Conservation (phyloP, 805 yeast genomes). For the Teunomyces cretensis region DNA sequence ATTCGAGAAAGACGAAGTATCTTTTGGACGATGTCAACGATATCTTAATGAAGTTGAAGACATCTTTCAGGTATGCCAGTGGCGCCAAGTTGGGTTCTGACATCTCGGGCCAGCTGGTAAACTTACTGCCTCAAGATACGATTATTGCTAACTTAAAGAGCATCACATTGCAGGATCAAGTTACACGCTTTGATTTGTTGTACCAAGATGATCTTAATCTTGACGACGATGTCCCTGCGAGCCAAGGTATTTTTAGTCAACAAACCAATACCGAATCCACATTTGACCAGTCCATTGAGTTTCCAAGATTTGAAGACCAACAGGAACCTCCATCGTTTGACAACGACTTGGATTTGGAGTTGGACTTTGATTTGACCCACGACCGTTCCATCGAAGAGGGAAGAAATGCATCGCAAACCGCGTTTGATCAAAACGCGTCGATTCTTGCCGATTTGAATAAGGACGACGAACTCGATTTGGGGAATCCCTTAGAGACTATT, state of each 20-base stretch:
- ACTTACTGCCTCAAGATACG: constrained; percentile 60
- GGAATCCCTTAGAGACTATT: constrained; percentile 41
- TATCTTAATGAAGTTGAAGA: constrained; percentile 66
- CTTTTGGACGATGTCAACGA: constrained; percentile 81
- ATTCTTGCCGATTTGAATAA: constrained; percentile 17
- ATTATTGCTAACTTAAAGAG: constrained; percentile 58
- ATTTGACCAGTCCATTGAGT: constrained; percentile 62
- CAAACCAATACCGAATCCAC: constrained; percentile 24
- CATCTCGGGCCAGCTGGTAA: constrained; percentile 40
- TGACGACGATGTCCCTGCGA: constrained; percentile 22
- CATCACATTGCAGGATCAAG: constrained; percentile 70
- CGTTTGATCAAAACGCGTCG: constrained; percentile 25
- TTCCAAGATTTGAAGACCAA: constrained; percentile 52
- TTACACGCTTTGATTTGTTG: constrained; percentile 73
- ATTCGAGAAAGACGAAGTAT: constrained; percentile 80
- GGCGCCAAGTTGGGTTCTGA: constrained; percentile 25
- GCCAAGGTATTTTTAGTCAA: constrained; percentile 23
- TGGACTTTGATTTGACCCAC: constrained; percentile 28
- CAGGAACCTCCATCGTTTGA: constrained; percentile 18
- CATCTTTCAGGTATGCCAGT: constrained; percentile 53
- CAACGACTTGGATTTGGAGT: constrained; percentile 40
- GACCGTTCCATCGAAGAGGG: constrained; percentile 54
- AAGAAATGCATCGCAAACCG: constrained; percentile 34
- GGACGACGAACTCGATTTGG: constrained; percentile 30
- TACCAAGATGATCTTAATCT: constrained; percentile 57